phyloP scores from a whole-genome alignment of 352 stramenopile genomes.

The Phytophthora pistaciae region DNA sequence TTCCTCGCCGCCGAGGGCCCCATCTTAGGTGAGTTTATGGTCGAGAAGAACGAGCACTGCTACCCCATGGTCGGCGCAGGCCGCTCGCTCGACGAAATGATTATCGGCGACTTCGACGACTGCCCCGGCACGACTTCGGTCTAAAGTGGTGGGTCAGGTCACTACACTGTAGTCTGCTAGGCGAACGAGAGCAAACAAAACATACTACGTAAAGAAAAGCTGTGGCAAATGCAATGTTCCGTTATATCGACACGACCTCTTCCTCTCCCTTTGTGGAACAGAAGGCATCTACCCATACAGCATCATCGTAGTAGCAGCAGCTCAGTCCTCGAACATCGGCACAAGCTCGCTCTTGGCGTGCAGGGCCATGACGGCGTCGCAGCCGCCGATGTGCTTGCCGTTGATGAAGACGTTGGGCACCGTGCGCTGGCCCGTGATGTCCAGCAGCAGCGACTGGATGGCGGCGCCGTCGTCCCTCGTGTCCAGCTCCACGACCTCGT shows the following conservation, averaged over 20 bases:
- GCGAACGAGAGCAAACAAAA: slow-evolving; percentile 25
- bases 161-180: slow-evolving; percentile 8
- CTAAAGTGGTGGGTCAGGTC: slow-evolving; percentile 47
- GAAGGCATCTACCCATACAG: neutral
- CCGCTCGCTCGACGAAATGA: slow-evolving; percentile 95
- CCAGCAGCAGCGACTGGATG: slow-evolving; percentile 92
- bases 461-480: slow-evolving; percentile 82
- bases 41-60: slow-evolving; percentile 95
- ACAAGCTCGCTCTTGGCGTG: slow-evolving; percentile 67
- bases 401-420: slow-evolving; percentile 99
- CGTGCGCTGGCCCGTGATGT: slow-evolving; percentile 95
- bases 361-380: slow-evolving; percentile 79
- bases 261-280: slow-evolving; percentile 5
- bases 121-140: slow-evolving; percentile 92
- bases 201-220: slow-evolving; percentile 18
- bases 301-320: neutral
- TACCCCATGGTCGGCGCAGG: slow-evolving; percentile 96
- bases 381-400: slow-evolving; percentile 96
- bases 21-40: slow-evolving; percentile 95
- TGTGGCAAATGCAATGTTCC: slow-evolving; percentile 29
- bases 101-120: slow-evolving; percentile 96
- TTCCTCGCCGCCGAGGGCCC: slow-evolving; percentile 95
- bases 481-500: slow-evolving; percentile 81
- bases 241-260: slow-evolving; percentile 11
- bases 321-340: slow-evolving; percentile 61